Evolutionary conservation across 2,329 filamentous ascomycete genomes (phyloP), one percentile per base, ranked within the genome.

Genomic region (Xylaria sp.): DNA sequence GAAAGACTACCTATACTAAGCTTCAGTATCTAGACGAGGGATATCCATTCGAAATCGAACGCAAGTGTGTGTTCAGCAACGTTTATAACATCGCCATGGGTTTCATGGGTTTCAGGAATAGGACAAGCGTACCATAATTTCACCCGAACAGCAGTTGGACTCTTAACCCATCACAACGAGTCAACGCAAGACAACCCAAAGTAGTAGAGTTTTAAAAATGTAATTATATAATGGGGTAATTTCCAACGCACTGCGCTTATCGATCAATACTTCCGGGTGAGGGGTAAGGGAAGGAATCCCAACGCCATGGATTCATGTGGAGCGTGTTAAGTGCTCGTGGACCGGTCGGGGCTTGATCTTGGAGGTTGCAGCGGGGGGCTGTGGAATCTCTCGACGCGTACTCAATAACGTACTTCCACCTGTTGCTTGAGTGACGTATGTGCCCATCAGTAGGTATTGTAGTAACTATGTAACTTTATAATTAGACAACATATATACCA

Each of bases 321-420:
- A 23, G n/a, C n/a, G n/a, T n/a, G n/a, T n/a, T n/a, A n/a, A n/a
- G n/a, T n/a, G n/a, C n/a, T n/a, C n/a, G n/a, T 6, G 28, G 28
- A 20, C 34, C 34, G 54, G n/a, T n/a, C 37, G 55, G 34, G 34
- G 55, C 4, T 57, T 57, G 55, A 57, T 57, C 55, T 10, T 44
- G 39, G 37, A 6, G 37, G 31, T 57, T 9, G 37, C 10, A 44
- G 55, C 37, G 37, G 37, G 37, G 37, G 39, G 2, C 25, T 20
- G 13, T 25, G 13, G 55, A 13, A 15, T 28, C n/a, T 25, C 31
- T 52, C 7, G 7, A 20, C 20, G 44, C 7, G 39, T 13, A 15
- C 12, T 44, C 6, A 0, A 4, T 44, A 15, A 15, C 13, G 13
- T 44, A 44, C 41, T 37, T 37, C 10, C 34, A 37, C 34, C 10